Evolutionary conservation across 306 rosid genomes (phyloP).

Genomic region (Bauhinia variegata): DNA sequence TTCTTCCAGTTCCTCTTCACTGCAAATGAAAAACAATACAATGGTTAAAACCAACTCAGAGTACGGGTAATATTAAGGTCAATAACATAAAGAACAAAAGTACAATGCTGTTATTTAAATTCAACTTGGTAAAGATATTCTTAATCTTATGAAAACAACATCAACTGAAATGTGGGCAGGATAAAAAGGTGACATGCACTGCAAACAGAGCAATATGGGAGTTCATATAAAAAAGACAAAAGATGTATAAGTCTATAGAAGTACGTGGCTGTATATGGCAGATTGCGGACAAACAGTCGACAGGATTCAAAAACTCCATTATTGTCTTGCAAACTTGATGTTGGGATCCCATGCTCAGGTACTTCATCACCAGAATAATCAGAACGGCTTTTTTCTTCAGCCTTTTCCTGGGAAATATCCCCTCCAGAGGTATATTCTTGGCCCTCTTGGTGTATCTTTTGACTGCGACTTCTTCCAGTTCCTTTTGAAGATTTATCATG

Average conservation of each 20-base stretch:
- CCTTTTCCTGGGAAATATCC: constrained; percentile 34
- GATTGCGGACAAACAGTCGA: constrained; percentile 87
- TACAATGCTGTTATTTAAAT: neutral
- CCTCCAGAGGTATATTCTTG: constrained; percentile 28
- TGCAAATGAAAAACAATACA: constrained; percentile 38
- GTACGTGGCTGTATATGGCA: constrained; percentile 80
- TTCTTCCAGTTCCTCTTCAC: constrained; percentile 88
- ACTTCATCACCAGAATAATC: constrained; percentile 28
- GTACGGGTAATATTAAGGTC: constrained; percentile 13
- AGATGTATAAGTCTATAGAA: neutral
- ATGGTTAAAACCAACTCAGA: constrained; percentile 12
- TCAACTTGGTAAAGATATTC: constrained; percentile 21
- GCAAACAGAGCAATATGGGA: constrained; percentile 1
- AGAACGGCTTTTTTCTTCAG: constrained; percentile 26
- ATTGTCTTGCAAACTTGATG: constrained; percentile 47
- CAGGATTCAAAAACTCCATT: constrained; percentile 57
- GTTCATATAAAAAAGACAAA: constrained; percentile 8
- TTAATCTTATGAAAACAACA: neutral
- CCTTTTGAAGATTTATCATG: constrained; percentile 31
- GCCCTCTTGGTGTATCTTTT: constrained; percentile 33
- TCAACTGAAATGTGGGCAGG: constrained; percentile 11
- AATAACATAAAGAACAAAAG: neutral
- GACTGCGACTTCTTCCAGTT: constrained; percentile 35
- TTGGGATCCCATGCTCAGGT: constrained; percentile 29
- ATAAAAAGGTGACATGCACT: neutral